Conservation (phyloP, 345 rosid species). For the Aquilaria yunnanensis region DNA sequence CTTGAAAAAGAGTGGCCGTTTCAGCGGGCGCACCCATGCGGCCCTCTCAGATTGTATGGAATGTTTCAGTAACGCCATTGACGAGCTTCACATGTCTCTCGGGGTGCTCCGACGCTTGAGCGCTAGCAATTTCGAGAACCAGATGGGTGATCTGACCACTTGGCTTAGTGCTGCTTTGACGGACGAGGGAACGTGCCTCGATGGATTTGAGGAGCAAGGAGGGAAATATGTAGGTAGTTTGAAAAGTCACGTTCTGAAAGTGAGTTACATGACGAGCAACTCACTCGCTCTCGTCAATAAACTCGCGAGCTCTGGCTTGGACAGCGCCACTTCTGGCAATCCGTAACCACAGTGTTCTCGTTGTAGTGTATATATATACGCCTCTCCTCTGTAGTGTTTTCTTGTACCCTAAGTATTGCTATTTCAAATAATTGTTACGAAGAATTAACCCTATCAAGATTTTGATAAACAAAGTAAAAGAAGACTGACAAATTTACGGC, state of each 20-base stretch:
- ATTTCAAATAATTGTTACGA: no score
- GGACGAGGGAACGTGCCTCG: conserved; percentile 66
- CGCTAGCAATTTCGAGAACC: conserved; percentile 35
- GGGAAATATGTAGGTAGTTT: conserved; percentile 21
- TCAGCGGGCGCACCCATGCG: conserved; percentile 32
- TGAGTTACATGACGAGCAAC: conserved; percentile 55
- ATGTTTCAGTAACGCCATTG: conserved; percentile 40
- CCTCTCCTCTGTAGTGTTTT: no score
- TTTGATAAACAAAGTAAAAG: no score
- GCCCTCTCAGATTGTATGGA: conserved; percentile 78
- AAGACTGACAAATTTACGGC: no score
- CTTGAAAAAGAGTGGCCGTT: conserved; percentile 16
- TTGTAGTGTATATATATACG: no score
- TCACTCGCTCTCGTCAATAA: conserved; percentile 80
- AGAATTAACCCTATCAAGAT: no score
- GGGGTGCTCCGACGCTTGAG: conserved; percentile 44
- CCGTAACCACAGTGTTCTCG: no score
- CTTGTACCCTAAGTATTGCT: no score
- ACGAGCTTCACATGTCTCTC: conserved; percentile 59
- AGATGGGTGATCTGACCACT: conserved; percentile 58
- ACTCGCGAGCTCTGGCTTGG: conserved; percentile 50
- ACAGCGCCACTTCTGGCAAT: neutral
- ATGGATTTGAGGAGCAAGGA: conserved; percentile 48
- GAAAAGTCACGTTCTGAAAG: conserved; percentile 30
- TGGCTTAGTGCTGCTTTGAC: conserved; percentile 77